Base-by-base conservation (phyloP, 2,329 filamentous ascomycete species). In the Plenodomus tracheiphilus region DNA sequence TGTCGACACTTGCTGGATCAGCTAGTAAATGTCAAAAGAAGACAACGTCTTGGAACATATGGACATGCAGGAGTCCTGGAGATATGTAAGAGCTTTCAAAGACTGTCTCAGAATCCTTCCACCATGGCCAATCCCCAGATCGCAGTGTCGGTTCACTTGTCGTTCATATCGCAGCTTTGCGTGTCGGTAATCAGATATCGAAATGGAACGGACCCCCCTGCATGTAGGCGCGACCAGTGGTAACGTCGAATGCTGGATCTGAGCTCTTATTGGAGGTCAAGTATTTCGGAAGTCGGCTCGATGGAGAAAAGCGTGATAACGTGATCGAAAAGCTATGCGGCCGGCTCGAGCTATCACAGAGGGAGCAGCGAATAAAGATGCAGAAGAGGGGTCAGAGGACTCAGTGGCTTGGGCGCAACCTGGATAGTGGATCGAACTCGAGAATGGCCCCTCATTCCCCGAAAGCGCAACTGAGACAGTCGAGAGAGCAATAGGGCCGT, bases 251-350 rank as follows among this genome's bases (percentile, higher is more conserved):
- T 41, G 21, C 38, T 40, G n/a, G 15, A 42, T 51, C 46, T 19
- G 21, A 20, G 19, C 46, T 46, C 43, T 58, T 39, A 71, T 70
- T 71, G 66, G 68, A 43, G 52, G 47, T 30, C n/a, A 4, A 15
- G 10, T 34, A 37, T 54, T 52, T 46, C 41, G 18, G 47, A 51
- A 40, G 44, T 51, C 46, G 56, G 46, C 42, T 45, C 45, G 34
- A 52, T 61, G 3, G 28, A 55, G 65, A 43, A 62, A 62, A 51
- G 61, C 39, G 16, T 19, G 32, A 40, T 72, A 58, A 67, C 64
- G 54, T 71, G 67, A 70, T 54, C 39, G 35, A 56, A 53, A 54
- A 39, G 37, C 44, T 42, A 62, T 69, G 69, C 64, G 62, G 53
- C 53, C 49, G 51, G 54, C 49, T 53, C 32, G 36, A 32, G 50